Evolutionary conservation across 352 stramenopile species (phyloP), one percentile per base, ranked within the genome.

Genomic region (Pythium dissotocum): DNA sequence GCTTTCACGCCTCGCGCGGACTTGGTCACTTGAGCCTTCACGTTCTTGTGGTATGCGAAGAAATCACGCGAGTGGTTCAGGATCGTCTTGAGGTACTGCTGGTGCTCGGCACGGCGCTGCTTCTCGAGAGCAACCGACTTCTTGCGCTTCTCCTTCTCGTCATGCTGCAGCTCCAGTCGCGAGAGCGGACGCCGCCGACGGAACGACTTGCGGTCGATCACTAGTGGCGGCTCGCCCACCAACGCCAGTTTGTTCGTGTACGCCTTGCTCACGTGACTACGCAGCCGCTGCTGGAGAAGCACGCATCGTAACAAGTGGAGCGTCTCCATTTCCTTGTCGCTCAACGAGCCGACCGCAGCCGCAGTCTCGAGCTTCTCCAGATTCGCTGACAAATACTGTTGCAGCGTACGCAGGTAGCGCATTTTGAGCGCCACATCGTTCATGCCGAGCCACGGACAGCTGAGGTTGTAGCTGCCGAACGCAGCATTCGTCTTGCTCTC

Each of bases 21-120:
- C 52, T 93, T 93, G 46, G 77, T 80, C 1, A 88, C 65, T 52
- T 91, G 83, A 14, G 75, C 70, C 66, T 94, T 93, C 36, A 89
- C 82, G 49, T 93, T 90, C 74, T 94, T 94, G 73, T 96, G 88
- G 62, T 86, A 95, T n/a, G 79, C 75, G 33, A 92, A 92, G 46
- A 96, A 96, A 62, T 94, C 87, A 16, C 88, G 82, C 56, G 87
- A 90, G 67, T 96, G 88, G 63, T 92, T 91, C 40, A 95, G 58
- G 5, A 96, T 80, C 0, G 85, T 83, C 59, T 90, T 91, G 40
- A 96, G 69, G 64, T 94, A 96, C 53, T 83, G 72, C 62, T 94
- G 87, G 33, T 91, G 87, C 40, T 90, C 77, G 6, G 84, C 82
- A 10, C 85, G 85, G 7, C 85, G 85, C 56, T 93, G 83, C 72